Evolutionary conservation across 2,329 filamentous ascomycete species (phyloP), one percentile per base, ranked within the genome.

Genomic region (Teratosphaeria destructans): DNA sequence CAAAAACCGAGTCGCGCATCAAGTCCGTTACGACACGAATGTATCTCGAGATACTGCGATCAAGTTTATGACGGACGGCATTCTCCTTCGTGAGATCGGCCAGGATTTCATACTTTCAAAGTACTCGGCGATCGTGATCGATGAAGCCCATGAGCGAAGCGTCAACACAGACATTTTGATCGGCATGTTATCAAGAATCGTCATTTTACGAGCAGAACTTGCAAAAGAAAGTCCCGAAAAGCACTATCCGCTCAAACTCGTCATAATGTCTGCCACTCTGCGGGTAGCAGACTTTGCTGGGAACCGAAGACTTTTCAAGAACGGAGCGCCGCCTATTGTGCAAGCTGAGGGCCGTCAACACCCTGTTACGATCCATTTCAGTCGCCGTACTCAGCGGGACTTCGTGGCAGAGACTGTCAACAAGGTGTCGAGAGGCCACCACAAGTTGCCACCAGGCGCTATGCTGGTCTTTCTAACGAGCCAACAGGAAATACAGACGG

Each of bases 41-140:
- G 85, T 88, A 1, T 84, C 85, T 55, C 79, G 85, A 32, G 87
- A 90, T 57, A 99, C 94, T 0, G 88, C 90, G 5, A 84, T 99
- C 72, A 99, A 99, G 73, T 99, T 97, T 76, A 96, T 99, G 92
- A 99, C 94, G 0, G 94, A 99, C 73, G 94, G 94, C 81, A 91
- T 99, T 32, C 78, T 99, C 61, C 81, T 99, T 10, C 86, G 94
- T 59, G 94, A 99, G 74, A 87, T 96, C 58, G 86, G 89, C 0
- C 86, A 94, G 64, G 94, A 99, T 71, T 90, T 97, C 69, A 82
- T 90, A 0, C 76, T 99, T 53, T 84, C 82, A 56, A 95, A 95
- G 67, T 99, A 99, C 73, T 96, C 93, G 0, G 89, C 88, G 14
- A 89, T 99, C 57, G 84, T 99, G 55, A 93, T 99, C 62, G 94